Conservation (phyloP, 1,284 basidiomycete genomes). For the Melampsora abietis-canadensis region DNA sequence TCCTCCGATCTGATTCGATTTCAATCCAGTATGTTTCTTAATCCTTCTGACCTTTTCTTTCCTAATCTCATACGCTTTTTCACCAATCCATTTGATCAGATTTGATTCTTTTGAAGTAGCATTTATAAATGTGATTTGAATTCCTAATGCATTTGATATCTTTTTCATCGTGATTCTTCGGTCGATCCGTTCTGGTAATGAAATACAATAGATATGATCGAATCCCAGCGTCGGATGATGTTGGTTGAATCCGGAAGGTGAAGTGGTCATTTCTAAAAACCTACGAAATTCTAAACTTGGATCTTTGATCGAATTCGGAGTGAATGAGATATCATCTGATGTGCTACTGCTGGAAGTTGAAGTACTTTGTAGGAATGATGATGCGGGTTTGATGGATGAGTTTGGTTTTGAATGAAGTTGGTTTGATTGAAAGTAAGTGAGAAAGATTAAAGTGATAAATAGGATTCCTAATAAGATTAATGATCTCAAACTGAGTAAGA, state of each 20-base stretch:
- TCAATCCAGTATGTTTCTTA: slow-evolving; percentile 34
- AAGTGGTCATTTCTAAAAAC: slow-evolving; percentile 44
- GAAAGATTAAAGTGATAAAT: not conserved
- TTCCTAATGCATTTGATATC: slow-evolving; percentile 57
- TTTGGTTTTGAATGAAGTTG: not conserved
- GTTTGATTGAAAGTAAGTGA: not conserved
- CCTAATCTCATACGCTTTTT: slow-evolving; percentile 47
- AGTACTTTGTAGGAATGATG: not conserved
- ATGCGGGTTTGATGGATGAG: not conserved
- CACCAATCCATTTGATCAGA: slow-evolving; percentile 50
- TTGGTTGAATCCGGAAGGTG: slow-evolving; percentile 43
- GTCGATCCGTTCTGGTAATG: slow-evolving; percentile 60
- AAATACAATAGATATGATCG: slow-evolving; percentile 61
- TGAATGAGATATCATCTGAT: slow-evolving; percentile 25
- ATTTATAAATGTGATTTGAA: slow-evolving; percentile 49
- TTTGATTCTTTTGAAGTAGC: slow-evolving; percentile 47
- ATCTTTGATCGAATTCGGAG: slow-evolving; percentile 9
- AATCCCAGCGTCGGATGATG: slow-evolving; percentile 49
- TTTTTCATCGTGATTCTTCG: slow-evolving; percentile 61
- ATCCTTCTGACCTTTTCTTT: slow-evolving; percentile 45
- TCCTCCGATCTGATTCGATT: slow-evolving; percentile 45
- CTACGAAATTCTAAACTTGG: slow-evolving; percentile 44
- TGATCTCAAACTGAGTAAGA: not conserved
- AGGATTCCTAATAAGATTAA: not conserved
- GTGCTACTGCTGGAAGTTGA: not conserved